Percentiles rank a stretch among this genome's conserved stretches.
Conservation (phyloP, 768 basidiomycete species). For the Austroboletus eburneus region DNA sequence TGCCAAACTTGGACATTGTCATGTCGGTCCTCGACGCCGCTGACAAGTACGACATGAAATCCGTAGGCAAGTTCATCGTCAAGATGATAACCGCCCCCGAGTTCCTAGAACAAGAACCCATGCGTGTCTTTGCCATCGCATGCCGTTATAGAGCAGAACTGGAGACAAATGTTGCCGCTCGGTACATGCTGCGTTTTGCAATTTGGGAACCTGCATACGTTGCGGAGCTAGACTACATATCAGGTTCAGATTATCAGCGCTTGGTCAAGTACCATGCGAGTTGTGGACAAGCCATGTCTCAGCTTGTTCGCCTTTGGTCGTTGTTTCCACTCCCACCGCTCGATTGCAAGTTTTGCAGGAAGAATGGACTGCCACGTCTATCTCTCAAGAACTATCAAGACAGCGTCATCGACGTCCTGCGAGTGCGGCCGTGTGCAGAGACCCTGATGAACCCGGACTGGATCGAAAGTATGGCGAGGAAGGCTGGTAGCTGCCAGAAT, state of each 20-base stretch:
- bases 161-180: slow-evolving; percentile 36
- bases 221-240: slow-evolving; percentile 35
- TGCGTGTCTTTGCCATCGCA: slow-evolving; percentile 36
- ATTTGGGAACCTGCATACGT: slow-evolving; percentile 31
- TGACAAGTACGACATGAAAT: slow-evolving; percentile 49
- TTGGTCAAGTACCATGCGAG: slow-evolving; percentile 34
- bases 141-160: slow-evolving; percentile 33
- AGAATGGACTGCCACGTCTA: slow-evolving; percentile 32
- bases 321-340: slow-evolving; percentile 28
- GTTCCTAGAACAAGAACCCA: slow-evolving; percentile 32
- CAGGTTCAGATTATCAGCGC: slow-evolving; percentile 34
- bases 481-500: slow-evolving; percentile 27
- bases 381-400: slow-evolving; percentile 31
- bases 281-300: slow-evolving; percentile 33
- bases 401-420: slow-evolving; percentile 30
- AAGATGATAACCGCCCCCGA: slow-evolving; percentile 29
- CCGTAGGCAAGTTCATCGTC: slow-evolving; percentile 34
- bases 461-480: slow-evolving; percentile 29
- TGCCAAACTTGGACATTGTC: slow-evolving; percentile 39
- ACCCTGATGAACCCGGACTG: slow-evolving; percentile 28
- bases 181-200: slow-evolving; percentile 34
- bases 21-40: slow-evolving; percentile 43
- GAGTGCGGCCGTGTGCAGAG: slow-evolving; percentile 31
- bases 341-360: slow-evolving; percentile 34
- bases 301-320: slow-evolving; percentile 30